Evolutionary conservation across 2,329 filamentous ascomycete genomes (phyloP), one percentile per base, ranked within the genome.

Genomic region (Xylariaceae sp.): DNA sequence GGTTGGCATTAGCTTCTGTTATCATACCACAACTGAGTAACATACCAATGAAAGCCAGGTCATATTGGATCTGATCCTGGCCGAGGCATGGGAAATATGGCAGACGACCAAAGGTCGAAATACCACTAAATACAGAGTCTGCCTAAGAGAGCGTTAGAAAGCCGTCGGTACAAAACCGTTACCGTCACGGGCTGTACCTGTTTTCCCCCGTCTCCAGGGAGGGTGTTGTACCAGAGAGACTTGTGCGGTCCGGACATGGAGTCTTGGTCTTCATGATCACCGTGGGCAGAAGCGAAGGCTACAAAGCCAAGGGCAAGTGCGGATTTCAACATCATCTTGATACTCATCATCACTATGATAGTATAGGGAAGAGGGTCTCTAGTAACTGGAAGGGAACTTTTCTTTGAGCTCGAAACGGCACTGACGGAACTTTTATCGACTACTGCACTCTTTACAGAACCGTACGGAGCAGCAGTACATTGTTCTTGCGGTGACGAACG

Each of bases 101-200:
- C 32, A 93, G 68, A 38, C 87, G 81, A 9, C 87, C 88, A 59
- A 93, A 93, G 7, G 88, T 94, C 1, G 85, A 86, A 57, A 94
- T 93, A 19, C 88, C 88, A 1, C 86, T 91, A 66, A 93, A 94
- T 43, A 93, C 87, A 1, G 87, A 89, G 62, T 94, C 87, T 45
- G 87, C 87, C 84, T 90, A 46, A 19, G 26, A 15, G 11, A 12
- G 6, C 28, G 33, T 39, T 24, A 41, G 19, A 15, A 6, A 26
- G 22, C 11, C 11, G 22, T 11, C 11, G 24, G 12, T 11, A 12
- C 22, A 29, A 11, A 15, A 31, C 31, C 19, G 4, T n/a, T n/a
- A 12, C 26, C 22, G 8, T 13, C 26, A 26, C 4, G 32, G 12
- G 11, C 9, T 12, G 36, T 56, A 87, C 85, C 73, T 93, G 87